A percentile compares a stretch with the other conserved stretches of the same genome.
phyloP scores from a whole-genome alignment of 2,329 filamentous ascomycete species.

The Fusarium setosum region DNA sequence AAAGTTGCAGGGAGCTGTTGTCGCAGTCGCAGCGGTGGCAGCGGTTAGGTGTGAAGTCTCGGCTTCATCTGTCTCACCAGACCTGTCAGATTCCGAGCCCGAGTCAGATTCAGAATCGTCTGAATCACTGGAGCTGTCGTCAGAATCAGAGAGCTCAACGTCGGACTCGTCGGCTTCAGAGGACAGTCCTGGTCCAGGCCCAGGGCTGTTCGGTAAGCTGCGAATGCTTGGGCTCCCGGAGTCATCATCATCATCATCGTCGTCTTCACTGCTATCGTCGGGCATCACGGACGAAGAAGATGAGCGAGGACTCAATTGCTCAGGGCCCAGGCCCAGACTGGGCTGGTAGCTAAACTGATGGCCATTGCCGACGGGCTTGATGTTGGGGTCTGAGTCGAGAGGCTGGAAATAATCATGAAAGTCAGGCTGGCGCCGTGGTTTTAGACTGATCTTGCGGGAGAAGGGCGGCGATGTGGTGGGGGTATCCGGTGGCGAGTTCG shows the following conservation, averaged over 20 bases:
- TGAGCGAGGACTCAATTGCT: conserved; percentile 52
- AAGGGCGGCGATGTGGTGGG: conserved; percentile 54
- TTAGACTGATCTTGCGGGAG: conserved; percentile 47
- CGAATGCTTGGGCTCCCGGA: conserved; percentile 44
- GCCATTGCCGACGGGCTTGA: conserved; percentile 55
- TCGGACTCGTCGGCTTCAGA: conserved; percentile 28
- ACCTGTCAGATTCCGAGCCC: conserved; percentile 38
- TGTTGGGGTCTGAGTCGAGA: conserved; percentile 52
- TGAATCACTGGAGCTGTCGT: conserved; percentile 27
- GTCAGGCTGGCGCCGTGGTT: conserved; percentile 46
- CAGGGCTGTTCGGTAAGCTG: conserved; percentile 41
- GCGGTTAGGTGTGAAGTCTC: conserved; percentile 35
- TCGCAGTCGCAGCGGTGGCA: conserved; percentile 24
- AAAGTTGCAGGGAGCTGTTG: conserved; percentile 46
- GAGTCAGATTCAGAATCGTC: conserved; percentile 36
- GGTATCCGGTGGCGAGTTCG: conserved; percentile 61
- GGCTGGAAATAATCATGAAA: conserved; percentile 47
- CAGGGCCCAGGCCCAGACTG: conserved; percentile 41
- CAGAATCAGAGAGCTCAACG: conserved; percentile 28
- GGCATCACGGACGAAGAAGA: conserved; percentile 45
- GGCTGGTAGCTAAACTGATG: conserved; percentile 57
- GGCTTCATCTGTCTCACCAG: conserved; percentile 38
- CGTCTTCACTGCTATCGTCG: conserved; percentile 36
- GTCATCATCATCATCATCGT: conserved; percentile 43
- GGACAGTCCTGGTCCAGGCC: conserved; percentile 21